Evolutionary conservation across 345 rosid species (phyloP), one percentile per base, ranked within the genome.

Genomic region (Kernera saxatilis): DNA sequence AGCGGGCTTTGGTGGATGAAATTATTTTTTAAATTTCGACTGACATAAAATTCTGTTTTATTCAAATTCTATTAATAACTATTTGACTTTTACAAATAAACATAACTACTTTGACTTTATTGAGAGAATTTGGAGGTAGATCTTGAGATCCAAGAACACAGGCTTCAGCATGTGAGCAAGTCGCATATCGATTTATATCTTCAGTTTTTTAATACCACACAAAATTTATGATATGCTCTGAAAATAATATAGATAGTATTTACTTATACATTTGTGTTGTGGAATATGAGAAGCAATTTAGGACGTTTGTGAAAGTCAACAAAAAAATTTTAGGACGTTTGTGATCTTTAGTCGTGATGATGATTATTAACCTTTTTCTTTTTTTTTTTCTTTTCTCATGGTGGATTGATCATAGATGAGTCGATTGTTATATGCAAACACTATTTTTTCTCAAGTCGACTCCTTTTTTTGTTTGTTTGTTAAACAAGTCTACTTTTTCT

Each of bases 81-180:
- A 67, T 74, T 74, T 67, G 72, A 67, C 78, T 74, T 58, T 49
- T 15, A 39, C 17, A 48, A 5, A 48, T 7, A n/a, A 39, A 40
- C 11, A 40, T 5, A 40, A 17, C n/a, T 32, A 17, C 14, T 74
- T 58, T 74, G 73, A 74, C 68, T 30, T 58, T 58, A 29, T 14
- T 30, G 11, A 19, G 22, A 64, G 71, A 64, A 46, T 65, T 19
- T 27, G 44, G 51, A 64, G 72, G 30, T 29, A 40, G 77, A 74
- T 74, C 78, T 67, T 58, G 54, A 67, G 78, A 74, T 74, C 78
- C 68, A 67, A 50, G 12, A 40, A 74, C 55, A 67, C 33, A 58
- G 78, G 73, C 73, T 58, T 49, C 62, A 30, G 22, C 61, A 74
- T 73, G 73, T 67, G 78, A 74, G 9, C 73, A 58, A 74, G 78